These are phyloP conservation scores for Taiozyma sp. DNA, from an alignment of 1,139 yeast species.

Conservation along the genomic window DNA sequence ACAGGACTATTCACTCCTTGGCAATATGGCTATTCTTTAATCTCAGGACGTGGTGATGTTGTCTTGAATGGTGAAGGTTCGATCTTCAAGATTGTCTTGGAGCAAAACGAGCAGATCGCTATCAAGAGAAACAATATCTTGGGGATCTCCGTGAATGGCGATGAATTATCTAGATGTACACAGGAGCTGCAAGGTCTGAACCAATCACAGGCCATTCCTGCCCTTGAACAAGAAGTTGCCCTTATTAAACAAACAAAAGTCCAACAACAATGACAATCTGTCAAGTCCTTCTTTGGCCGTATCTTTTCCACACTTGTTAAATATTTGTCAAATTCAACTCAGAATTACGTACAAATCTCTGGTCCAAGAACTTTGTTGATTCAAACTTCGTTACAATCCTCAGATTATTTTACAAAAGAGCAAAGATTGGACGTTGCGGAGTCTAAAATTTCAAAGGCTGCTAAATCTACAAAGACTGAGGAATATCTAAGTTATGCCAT, in stretches of 20 bases:
- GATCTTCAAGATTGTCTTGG: constrained; percentile 44
- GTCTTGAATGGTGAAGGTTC: constrained; percentile 56
- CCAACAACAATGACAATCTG: not conserved
- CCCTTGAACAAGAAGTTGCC: not conserved
- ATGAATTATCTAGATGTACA: constrained; percentile 16
- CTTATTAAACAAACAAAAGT: not conserved
- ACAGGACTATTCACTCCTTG: constrained; percentile 24
- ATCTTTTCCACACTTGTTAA: not conserved
- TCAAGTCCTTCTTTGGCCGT: not conserved
- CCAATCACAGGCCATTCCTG: not conserved
- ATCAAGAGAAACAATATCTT: constrained; percentile 44
- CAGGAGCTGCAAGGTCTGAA: constrained; percentile 4
- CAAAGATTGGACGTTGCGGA: constrained; percentile 7
- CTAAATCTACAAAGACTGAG: constrained; percentile 18
- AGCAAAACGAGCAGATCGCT: constrained; percentile 43
- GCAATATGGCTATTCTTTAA: constrained; percentile 38
- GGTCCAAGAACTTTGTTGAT: constrained; percentile 56
- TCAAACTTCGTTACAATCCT: constrained; percentile 28
- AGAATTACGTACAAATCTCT: constrained; percentile 42
- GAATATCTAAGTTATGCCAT: constrained; percentile 46
- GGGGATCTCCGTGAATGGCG: constrained; percentile 50
- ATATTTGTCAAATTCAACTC: not conserved
- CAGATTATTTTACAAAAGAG: constrained; percentile 1
- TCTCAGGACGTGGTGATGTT: constrained; percentile 56
- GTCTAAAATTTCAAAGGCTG: constrained; percentile 2